Evolutionary conservation across 2,329 filamentous ascomycete genomes (phyloP).

Genomic region (Xylariaceae sp.): DNA sequence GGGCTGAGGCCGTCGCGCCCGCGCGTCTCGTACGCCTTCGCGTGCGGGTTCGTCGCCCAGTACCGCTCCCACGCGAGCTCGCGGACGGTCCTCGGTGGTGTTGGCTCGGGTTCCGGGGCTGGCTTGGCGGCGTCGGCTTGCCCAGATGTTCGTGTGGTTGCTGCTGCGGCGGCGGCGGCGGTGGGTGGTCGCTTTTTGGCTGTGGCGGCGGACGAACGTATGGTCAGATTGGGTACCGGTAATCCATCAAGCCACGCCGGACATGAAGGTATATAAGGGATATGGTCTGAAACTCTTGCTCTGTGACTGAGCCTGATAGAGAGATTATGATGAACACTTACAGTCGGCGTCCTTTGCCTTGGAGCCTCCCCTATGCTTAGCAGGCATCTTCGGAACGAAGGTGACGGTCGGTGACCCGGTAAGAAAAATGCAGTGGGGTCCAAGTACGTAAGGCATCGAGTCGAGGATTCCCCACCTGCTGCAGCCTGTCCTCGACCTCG

Average conservation of each 20-base stretch:
- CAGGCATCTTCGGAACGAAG: constrained; percentile 19
- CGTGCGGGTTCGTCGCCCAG: constrained; percentile 43
- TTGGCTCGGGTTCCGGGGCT: constrained; percentile 19
- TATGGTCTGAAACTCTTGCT: no score
- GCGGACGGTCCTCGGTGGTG: constrained; percentile 37
- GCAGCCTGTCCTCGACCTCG: no score
- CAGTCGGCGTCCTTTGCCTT: constrained; percentile 21
- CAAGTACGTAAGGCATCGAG: no score
- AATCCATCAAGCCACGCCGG: no score
- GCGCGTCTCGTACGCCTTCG: constrained; percentile 34
- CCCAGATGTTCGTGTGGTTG: constrained; percentile 4
- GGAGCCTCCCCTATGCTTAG: constrained; percentile 23
- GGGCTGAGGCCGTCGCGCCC: constrained; percentile 38
- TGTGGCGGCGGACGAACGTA: no score
- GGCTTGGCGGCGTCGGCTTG: constrained; percentile 13
- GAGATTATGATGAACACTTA: constrained; percentile 17
- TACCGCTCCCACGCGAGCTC: constrained; percentile 40
- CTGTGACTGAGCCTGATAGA: no score
- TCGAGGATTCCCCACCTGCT: no score
- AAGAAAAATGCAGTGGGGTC: no score
- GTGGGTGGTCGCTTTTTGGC: not conserved
- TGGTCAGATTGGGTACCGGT: no score
- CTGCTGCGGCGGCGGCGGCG: no score
- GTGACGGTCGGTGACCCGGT: no score
- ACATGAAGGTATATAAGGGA: no score